Evolutionary conservation across 1,284 basidiomycete genomes (phyloP), one percentile per base, ranked within the genome.

Genomic region (Anthracocystis panici-leucophaei): DNA sequence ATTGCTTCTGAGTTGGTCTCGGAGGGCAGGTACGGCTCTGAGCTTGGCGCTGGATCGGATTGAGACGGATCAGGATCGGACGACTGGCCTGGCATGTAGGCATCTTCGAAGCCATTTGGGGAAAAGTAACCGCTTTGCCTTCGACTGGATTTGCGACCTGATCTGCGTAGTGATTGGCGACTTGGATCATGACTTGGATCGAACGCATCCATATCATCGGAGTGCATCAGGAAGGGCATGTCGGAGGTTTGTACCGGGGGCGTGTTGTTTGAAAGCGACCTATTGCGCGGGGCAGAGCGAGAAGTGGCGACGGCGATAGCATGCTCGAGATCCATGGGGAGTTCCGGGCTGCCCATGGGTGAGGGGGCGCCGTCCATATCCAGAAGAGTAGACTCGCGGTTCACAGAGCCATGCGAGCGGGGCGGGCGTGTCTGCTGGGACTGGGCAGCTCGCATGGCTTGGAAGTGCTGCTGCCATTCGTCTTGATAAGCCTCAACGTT

Each of bases 311-410:
- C 58, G 10, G 64, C 67, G n/a, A 76, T 62, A 29, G 55, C 65
- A 44, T 60, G 42, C 50, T 68, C 64, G 11, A 76, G 48, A 35
- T 71, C 58, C 40, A 59, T 62, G 14, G 66, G 55, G 2, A 75
- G 59, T n/a, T 67, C 64, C 0, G 75, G 72, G 50, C 66, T 77
- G 27, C 62, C 61, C 67, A 77, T 59, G 0, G 75, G 75, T 5
- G 66, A 70, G 23, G 71, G 75, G 2, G 67, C 62, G 1, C 60
- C 71, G 8, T 63, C 75, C 18, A 65, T 55, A 42, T 67, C 59
- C 33, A 74, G 55, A 0, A 46, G 12, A n/a, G 73, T 50, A 14
- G 18, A 21, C 14, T 46, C 23, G 25, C 20, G 25, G 18, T 44
- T 31, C 8, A 20, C 16, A 14, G 46, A 12, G 12, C 41, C 14